Percentiles rank a stretch among this genome's conserved stretches.
phyloP scores from a whole-genome alignment of 208 protist genomes.

The Leishmania gerbilli region DNA sequence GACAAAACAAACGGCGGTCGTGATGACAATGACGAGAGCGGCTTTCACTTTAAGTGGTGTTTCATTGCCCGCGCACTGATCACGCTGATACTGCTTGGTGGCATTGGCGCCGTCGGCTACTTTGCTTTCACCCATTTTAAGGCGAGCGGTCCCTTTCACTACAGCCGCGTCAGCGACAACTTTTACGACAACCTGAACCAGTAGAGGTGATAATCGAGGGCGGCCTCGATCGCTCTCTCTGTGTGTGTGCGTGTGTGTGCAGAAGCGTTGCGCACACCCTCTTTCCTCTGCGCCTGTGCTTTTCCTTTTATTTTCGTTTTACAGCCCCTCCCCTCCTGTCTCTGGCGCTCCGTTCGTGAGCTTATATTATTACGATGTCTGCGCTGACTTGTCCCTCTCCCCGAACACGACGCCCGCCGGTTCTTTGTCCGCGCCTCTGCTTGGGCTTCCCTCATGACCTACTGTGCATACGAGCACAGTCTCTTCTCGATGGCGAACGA shows the following conservation, averaged over 20 bases:
- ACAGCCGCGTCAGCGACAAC: slow-evolving; percentile 44
- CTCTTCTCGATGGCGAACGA: too few species aligned
- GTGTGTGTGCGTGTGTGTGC: background rate
- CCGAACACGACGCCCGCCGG: background rate
- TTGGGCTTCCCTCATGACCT: background rate
- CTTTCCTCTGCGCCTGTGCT: background rate
- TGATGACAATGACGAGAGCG: slow-evolving; percentile 1
- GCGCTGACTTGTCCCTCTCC: background rate
- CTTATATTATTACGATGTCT: background rate
- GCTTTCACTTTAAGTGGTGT: background rate
- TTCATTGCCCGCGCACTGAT: slow-evolving; percentile 12
- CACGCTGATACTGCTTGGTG: slow-evolving; percentile 13
- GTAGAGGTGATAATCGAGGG: slow-evolving; percentile 5
- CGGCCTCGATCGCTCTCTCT: background rate
- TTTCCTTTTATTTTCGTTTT: background rate
- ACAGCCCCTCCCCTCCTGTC: background rate
- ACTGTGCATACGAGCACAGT: background rate
- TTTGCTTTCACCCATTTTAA: slow-evolving; percentile 18
- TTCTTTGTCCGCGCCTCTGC: background rate
- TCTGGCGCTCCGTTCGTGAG: background rate
- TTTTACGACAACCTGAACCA: slow-evolving; percentile 53
- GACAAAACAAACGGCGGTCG: slow-evolving; percentile 32
- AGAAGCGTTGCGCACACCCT: background rate
- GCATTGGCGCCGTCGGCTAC: slow-evolving; percentile 10
- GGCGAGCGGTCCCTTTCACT: slow-evolving; percentile 9